Conservation (phyloP, 1,139 yeast genomes). For the Zhuliangozyma parablackwelliae region DNA sequence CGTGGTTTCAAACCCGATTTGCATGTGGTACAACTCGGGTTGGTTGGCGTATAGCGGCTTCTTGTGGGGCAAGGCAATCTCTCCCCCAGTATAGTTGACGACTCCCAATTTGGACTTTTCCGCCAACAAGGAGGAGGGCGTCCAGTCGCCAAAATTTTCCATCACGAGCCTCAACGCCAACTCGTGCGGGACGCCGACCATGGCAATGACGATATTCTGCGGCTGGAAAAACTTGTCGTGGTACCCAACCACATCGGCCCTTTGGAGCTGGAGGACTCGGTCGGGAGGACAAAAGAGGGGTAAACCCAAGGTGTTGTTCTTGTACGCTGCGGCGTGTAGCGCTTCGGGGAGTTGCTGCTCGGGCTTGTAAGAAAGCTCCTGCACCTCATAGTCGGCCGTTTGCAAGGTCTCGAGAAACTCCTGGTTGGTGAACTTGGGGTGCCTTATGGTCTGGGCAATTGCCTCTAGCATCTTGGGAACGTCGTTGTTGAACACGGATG, state of each 20-base stretch:
- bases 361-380: conserved; percentile 79
- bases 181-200: conserved; percentile 79
- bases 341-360: conserved; percentile 85
- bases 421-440: conserved; percentile 62
- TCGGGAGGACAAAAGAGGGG: conserved; percentile 83
- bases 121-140: conserved; percentile 20
- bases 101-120: conserved; percentile 32
- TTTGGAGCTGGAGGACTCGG: conserved; percentile 51
- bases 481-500: conserved; percentile 85
- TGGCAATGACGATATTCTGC: conserved; percentile 77
- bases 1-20: conserved; percentile 84
- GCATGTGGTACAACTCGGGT: conserved; percentile 83
- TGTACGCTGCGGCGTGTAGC: conserved; percentile 77
- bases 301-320: conserved; percentile 70
- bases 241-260: conserved; percentile 54
- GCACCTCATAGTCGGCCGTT: conserved; percentile 77
- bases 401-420: conserved; percentile 72
- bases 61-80: conserved; percentile 59
- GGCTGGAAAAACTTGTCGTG: conserved; percentile 72
- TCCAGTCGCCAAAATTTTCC: conserved; percentile 62
- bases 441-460: conserved; percentile 73
- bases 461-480: conserved; percentile 78
- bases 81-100: conserved; percentile 77
- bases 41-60: conserved; percentile 66
- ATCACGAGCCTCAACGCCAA: conserved; percentile 63